Evolutionary conservation across 768 basidiomycete species (phyloP), one percentile per base, ranked within the genome.

Genomic region (Rhodotorula diobovata): DNA sequence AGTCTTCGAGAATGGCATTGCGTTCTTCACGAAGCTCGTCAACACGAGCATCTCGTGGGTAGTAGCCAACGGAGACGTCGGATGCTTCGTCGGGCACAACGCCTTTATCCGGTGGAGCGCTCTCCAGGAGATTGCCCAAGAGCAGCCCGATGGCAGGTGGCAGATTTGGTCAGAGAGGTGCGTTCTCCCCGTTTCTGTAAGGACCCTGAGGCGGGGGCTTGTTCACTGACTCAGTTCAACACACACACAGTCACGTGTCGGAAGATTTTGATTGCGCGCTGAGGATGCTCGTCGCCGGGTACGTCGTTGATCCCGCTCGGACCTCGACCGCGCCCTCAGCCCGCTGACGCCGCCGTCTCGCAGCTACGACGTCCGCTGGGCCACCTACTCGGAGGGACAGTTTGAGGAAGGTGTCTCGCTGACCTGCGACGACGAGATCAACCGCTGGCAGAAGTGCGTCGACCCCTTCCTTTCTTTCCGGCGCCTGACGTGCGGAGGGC

Each of bases 51-150:
- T 32, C 67, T 16, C 20, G 16, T 63, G 51, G 62, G 61, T 62
- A 30, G 25, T 21, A 37, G 35, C 48, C 35, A 58, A 58, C 30
- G 53, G 55, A 23, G 51, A 57, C 20, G 61, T 50, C 23, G 67
- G 61, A 14, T 62, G 61, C 28, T 62, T 62, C 28, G 61, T 62
- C 61, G 61, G 61, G 87, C 90, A 92, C 79, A 91, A 92, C 71
- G 90, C 91, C 12, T 95, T 93, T 80, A 83, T 94, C 59, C 87
- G 91, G 30, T 94, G 92, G 92, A 86, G 87, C 5, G 92, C 92
- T 4, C 82, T 93, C 34, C 92, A 94, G 79, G 92, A 93, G 70
- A 90, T 90, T 35, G 75, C 89, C 30, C 89, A 89, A 68, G 77
- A 87, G 56, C 90, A 93, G 77, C 78, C 82, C 9, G 85, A 81